Evolutionary conservation across 257 asterid species (phyloP).

Genomic region (Prunella vulgaris): DNA sequence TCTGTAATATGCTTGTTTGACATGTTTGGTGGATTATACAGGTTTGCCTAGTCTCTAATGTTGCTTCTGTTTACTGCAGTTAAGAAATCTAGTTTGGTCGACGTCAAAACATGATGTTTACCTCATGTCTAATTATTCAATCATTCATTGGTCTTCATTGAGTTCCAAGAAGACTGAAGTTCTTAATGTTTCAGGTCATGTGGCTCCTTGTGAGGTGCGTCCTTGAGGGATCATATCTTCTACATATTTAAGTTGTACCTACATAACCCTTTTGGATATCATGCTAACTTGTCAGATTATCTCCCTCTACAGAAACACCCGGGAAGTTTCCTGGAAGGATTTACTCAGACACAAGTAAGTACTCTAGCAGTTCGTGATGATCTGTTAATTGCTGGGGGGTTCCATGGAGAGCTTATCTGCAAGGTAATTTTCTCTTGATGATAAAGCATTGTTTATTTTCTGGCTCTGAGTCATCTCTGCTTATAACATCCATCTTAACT

Average conservation of each 20-base stretch:
- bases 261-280: constrained; percentile 1
- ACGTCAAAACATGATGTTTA: constrained; percentile 56
- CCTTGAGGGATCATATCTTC: background rate
- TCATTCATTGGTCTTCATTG: constrained; percentile 49
- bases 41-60: background rate
- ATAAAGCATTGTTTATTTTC: background rate
- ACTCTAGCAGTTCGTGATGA: constrained; percentile 51
- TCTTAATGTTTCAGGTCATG: constrained; percentile 55
- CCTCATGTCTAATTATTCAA: constrained; percentile 48
- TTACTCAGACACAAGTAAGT: constrained; percentile 48
- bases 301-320: constrained; percentile 37
- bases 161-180: constrained; percentile 51
- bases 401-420: constrained; percentile 57
- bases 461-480: background rate
- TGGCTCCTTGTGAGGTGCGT: constrained; percentile 46
- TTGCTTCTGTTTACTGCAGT: constrained; percentile 23
- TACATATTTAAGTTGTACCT: constrained; percentile 1
- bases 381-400: constrained; percentile 51
- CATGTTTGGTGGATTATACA: background rate
- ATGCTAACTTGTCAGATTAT: constrained; percentile 13
- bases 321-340: constrained; percentile 49
- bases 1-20: background rate
- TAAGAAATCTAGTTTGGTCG: constrained; percentile 54
- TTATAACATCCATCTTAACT: background rate
- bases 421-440: constrained; percentile 32